Evolutionary conservation across 352 stramenopile species (phyloP), one percentile per base, ranked within the genome.

Genomic region (Blastocystis sp.): DNA sequence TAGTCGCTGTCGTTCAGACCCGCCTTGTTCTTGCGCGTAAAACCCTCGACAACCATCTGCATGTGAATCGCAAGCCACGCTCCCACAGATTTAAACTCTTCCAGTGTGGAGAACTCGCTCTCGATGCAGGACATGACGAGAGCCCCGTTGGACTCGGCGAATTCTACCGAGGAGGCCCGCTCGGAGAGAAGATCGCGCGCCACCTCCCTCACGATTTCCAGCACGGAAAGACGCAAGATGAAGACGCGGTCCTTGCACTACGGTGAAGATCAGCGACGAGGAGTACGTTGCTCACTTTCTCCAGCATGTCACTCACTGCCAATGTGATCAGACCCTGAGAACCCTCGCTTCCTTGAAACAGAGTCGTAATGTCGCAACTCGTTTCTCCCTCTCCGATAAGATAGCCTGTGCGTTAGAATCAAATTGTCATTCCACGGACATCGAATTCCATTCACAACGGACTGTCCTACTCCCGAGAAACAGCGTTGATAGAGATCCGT

Each of bases 131-230:
- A 40, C 43, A 84, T 69, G 19, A 11, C 66, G 11, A 48, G 52
- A 14, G 3, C 7, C 43, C 48, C 28, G 2, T 62, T 38, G 17
- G 38, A n/a, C 17, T 84, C 74, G 19, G 74, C 48, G 28, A 84
- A 69, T 10, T 84, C 74, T 4, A 59, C 66, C 21, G 45, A 69
- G 3, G 60, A 52, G 2, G 57, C 61, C 2, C 42, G 3, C 19
- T 84, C 74, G 1, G 74, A 84, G 10, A 84, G 74, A 1, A 84
- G n/a, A 69, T 84, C 74, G 34, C 74, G 74, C 9, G 69, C 60
- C 19, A 54, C 42, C 74, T 84, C 74, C 10, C 60, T 62, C 21
- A 68, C 6, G 34, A 84, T 84, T 59, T 84, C 74, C 54, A 84
- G 52, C 19, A 84, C 74, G 17, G 52, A 69, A 3, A 68, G 52